Evolutionary conservation across 768 basidiomycete genomes (phyloP).

Genomic region (Panaeolus papilionaceus): DNA sequence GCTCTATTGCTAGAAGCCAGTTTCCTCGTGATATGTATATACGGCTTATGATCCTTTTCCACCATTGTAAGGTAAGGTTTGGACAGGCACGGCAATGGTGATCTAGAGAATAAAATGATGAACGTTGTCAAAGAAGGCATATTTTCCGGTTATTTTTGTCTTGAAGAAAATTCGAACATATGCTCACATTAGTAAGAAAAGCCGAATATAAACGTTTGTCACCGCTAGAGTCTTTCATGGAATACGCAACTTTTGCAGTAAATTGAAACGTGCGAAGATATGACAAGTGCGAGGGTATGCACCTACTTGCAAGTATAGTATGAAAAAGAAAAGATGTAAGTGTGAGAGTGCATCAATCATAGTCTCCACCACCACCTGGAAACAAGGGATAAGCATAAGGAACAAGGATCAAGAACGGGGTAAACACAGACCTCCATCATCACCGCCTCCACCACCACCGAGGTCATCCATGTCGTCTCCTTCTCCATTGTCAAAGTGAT

Average conservation of each 20-base stretch:
- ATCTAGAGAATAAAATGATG: not conserved
- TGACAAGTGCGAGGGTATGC: not conserved
- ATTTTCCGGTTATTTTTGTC: not conserved
- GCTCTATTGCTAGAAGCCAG: not conserved
- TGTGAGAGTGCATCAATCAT: conserved; percentile 2
- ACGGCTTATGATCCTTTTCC: not conserved
- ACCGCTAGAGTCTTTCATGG: not conserved
- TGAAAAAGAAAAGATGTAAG: not conserved
- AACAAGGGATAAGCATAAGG: not conserved
- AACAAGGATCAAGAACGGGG: not conserved
- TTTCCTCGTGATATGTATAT: not conserved
- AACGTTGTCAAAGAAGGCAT: not conserved
- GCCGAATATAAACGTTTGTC: not conserved
- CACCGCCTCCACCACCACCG: conserved; percentile 74
- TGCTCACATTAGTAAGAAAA: not conserved
- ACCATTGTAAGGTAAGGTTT: not conserved
- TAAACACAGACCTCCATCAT: conserved; percentile 53
- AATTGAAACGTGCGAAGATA: conserved; percentile 7
- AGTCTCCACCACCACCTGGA: conserved; percentile 12
- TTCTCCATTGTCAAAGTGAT: conserved; percentile 92
- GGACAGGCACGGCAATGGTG: not conserved
- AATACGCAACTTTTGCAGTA: not conserved
- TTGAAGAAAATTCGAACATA: not conserved
- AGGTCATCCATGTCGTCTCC: conserved; percentile 81
- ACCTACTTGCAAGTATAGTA: not conserved